Evolutionary conservation across 371 early-diverging fungal species (phyloP).

Genomic region (Mucor velutinosus): DNA sequence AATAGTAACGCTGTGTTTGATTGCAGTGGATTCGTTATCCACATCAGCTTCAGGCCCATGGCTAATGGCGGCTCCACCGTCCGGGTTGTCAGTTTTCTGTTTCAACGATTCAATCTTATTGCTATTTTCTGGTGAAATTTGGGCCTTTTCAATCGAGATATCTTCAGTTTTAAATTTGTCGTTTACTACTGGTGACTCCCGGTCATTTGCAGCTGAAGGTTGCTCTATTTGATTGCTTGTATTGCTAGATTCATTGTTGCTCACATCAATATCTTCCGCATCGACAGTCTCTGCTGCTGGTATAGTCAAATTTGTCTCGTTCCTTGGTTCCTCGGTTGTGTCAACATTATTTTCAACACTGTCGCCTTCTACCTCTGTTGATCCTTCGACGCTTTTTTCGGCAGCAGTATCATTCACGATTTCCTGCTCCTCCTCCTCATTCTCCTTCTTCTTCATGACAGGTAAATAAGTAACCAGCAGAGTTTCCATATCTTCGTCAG

Average conservation of each 20-base stretch:
- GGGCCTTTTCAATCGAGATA: background rate
- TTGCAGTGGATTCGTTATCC: background rate
- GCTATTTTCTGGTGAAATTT: background rate
- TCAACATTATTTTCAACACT: background rate
- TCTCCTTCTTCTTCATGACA: slow-evolving; percentile 8
- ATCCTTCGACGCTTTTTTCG: background rate
- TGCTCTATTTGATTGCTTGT: background rate
- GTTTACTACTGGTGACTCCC: background rate
- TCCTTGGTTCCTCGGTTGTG: background rate
- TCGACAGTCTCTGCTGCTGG: background rate
- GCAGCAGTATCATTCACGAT: background rate
- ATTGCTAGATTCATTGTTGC: background rate
- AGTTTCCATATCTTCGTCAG: slow-evolving; percentile 28
- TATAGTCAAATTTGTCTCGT: background rate
- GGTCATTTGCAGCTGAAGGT: background rate
- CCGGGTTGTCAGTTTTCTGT: background rate
- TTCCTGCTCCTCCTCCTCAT: background rate
- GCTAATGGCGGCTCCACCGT: background rate
- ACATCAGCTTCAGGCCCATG: background rate
- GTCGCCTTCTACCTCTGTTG: background rate
- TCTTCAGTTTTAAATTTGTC: background rate
- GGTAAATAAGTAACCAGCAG: slow-evolving; percentile 29
- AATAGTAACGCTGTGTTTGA: background rate
- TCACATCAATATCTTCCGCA: background rate
- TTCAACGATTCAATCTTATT: background rate